Percentiles rank a stretch among this genome's conserved stretches.
Evolutionary conservation across 805 yeast genomes (phyloP).

Genomic region (Cyberlindnera sargentensis): DNA sequence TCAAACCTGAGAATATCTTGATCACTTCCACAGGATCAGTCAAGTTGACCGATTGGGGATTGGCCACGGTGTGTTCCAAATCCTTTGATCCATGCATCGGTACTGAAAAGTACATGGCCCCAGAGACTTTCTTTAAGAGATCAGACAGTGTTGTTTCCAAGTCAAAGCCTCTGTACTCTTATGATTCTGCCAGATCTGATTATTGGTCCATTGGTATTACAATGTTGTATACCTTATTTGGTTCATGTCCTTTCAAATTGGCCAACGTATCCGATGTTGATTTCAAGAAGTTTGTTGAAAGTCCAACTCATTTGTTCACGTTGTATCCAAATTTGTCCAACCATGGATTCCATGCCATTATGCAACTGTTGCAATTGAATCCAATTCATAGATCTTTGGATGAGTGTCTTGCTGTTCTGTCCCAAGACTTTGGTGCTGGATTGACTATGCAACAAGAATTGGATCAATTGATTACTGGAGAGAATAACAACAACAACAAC

Average conservation of each 20-base stretch:
- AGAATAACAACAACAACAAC: slow-evolving; percentile 3
- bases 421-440: slow-evolving; percentile 17
- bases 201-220: slow-evolving; percentile 87
- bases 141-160: not conserved
- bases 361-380: slow-evolving; percentile 60
- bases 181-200: slow-evolving; percentile 74
- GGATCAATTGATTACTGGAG: slow-evolving; percentile 12
- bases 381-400: slow-evolving; percentile 46
- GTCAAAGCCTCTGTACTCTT: slow-evolving; percentile 22
- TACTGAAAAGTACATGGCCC: slow-evolving; percentile 88
- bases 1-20: slow-evolving; percentile 67
- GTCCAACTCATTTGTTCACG: slow-evolving; percentile 66
- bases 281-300: slow-evolving; percentile 59
- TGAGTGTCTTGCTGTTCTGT: slow-evolving; percentile 42
- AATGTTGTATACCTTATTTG: slow-evolving; percentile 70
- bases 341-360: slow-evolving; percentile 62
- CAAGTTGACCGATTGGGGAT: slow-evolving; percentile 72
- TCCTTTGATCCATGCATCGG: slow-evolving; percentile 45
- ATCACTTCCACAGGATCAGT: slow-evolving; percentile 42
- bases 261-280: slow-evolving; percentile 67
- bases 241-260: slow-evolving; percentile 70
- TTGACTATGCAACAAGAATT: slow-evolving; percentile 69
- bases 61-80: slow-evolving; percentile 37
- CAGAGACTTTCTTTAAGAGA: slow-evolving; percentile 62
- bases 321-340: slow-evolving; percentile 68